Percentiles rank a stretch among this genome's conserved stretches.
These are phyloP conservation scores for Trypanosoma brucei DNA, from an alignment of 208 protist species.

Conservation along the genomic window DNA sequence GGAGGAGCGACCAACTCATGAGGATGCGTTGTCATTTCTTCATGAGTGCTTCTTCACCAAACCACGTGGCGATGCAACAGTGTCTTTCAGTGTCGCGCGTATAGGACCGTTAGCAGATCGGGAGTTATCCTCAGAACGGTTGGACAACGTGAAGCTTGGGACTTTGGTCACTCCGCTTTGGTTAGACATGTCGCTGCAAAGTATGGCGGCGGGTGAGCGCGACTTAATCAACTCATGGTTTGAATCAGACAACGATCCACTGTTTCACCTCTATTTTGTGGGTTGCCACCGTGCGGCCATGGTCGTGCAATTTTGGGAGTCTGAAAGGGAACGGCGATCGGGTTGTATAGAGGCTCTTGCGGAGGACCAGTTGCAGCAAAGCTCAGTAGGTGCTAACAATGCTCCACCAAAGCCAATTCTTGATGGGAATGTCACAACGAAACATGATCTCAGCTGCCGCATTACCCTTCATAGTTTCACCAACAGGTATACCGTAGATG, in stretches of 20 bases:
- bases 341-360: no score
- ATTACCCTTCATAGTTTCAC: conserved; percentile 11
- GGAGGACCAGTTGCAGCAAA: no score
- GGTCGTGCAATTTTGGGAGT: no score
- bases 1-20: conserved; percentile 1
- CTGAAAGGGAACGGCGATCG: no score
- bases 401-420: not conserved
- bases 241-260: conserved; percentile 9
- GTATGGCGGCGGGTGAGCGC: conserved; percentile 11
- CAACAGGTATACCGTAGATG: conserved; percentile 7
- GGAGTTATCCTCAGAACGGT: not conserved
- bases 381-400: no score
- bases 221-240: conserved; percentile 2
- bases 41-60: conserved; percentile 3
- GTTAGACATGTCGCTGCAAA: conserved; percentile 17
- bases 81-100: conserved; percentile 8
- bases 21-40: conserved; percentile 14
- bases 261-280: conserved; percentile 2
- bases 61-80: conserved; percentile 18
- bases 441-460: conserved; percentile 5
- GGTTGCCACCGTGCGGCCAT: not conserved
- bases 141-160: conserved; percentile 5
- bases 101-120: conserved; percentile 1
- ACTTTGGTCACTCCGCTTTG: conserved; percentile 10
- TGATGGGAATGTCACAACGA: not conserved